Evolutionary conservation across 345 rosid species (phyloP).

Genomic region (Linum trigynum): DNA sequence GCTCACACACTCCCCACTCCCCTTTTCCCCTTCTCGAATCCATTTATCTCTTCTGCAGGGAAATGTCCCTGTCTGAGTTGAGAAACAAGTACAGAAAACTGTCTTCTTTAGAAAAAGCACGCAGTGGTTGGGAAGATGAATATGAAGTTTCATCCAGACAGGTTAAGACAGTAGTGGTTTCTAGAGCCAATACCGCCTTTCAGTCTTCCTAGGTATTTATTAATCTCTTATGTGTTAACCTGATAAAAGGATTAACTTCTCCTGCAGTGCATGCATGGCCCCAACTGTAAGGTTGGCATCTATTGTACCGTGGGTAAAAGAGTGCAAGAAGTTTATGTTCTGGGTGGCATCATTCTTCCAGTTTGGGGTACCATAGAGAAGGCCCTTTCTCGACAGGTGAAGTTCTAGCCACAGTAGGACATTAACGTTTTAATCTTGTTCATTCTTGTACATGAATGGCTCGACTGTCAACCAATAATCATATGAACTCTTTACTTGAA

Average conservation of each 20-base stretch:
- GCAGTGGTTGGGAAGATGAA: slow-evolving; percentile 89
- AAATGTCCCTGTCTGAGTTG: slow-evolving; percentile 71
- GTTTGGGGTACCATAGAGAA: slow-evolving; percentile 96
- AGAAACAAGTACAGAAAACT: slow-evolving; percentile 75
- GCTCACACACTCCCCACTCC: neutral
- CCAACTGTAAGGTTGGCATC: slow-evolving; percentile 77
- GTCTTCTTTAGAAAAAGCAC: slow-evolving; percentile 66
- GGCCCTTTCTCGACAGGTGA: slow-evolving; percentile 92
- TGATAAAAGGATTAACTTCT: slow-evolving; percentile 12
- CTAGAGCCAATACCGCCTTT: too few relatives aligned
- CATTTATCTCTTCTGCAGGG: slow-evolving; percentile 36
- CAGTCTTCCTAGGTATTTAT: too few relatives aligned
- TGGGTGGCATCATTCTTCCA: slow-evolving; percentile 96
- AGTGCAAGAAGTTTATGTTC: slow-evolving; percentile 82
- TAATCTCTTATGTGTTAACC: neutral
- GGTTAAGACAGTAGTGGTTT: neutral
- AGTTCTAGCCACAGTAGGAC: neutral
- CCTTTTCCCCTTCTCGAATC: neutral
- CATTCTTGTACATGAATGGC: too few relatives aligned
- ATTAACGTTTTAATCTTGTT: neutral
- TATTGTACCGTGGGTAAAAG: slow-evolving; percentile 96
- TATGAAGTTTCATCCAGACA: slow-evolving; percentile 67
- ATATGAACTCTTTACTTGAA: neutral
- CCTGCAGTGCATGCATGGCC: slow-evolving; percentile 97
- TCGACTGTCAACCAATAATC: neutral